phyloP scores from a whole-genome alignment of 768 basidiomycete genomes.

The Mycena venus region DNA sequence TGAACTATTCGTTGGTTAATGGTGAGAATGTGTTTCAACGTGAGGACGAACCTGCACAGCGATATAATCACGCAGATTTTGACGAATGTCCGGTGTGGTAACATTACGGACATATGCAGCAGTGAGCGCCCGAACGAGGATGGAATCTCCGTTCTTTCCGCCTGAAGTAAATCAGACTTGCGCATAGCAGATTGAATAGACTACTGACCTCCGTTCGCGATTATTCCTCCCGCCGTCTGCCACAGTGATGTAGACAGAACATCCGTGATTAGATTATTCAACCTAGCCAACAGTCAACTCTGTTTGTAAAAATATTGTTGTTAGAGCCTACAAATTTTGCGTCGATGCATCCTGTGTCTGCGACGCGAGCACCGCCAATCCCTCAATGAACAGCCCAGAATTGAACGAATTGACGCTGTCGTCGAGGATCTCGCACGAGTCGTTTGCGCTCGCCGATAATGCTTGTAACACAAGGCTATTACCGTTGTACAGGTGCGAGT shows the following conservation, averaged over 20 bases:
- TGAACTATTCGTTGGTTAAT: background rate
- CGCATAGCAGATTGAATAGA: background rate
- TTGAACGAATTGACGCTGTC: slow-evolving; percentile 1
- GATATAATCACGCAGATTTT: slow-evolving; percentile 15
- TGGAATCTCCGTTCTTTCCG: background rate
- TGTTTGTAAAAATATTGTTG: too few species aligned
- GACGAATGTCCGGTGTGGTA: background rate
- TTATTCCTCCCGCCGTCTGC: background rate
- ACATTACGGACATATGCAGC: slow-evolving; percentile 25
- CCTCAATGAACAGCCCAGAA: slow-evolving; percentile 29
- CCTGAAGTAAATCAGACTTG: background rate
- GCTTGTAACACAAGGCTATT: background rate
- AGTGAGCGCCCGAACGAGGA: slow-evolving; percentile 13
- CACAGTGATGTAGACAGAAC: background rate
- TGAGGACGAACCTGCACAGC: slow-evolving; percentile 20
- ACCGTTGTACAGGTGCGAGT: slow-evolving; percentile 15
- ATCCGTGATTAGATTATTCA: background rate
- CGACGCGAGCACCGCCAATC: slow-evolving; percentile 25
- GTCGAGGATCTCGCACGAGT: slow-evolving; percentile 7
- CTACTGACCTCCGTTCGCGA: background rate
- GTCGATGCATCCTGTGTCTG: slow-evolving; percentile 5
- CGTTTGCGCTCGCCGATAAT: slow-evolving; percentile 12
- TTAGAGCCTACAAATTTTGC: slow-evolving; percentile 8
- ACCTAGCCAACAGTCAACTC: background rate
- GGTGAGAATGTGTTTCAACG: background rate